Conservation (phyloP, 495 filamentous ascomycete genomes). For the Saxophila tyrrhenica region DNA sequence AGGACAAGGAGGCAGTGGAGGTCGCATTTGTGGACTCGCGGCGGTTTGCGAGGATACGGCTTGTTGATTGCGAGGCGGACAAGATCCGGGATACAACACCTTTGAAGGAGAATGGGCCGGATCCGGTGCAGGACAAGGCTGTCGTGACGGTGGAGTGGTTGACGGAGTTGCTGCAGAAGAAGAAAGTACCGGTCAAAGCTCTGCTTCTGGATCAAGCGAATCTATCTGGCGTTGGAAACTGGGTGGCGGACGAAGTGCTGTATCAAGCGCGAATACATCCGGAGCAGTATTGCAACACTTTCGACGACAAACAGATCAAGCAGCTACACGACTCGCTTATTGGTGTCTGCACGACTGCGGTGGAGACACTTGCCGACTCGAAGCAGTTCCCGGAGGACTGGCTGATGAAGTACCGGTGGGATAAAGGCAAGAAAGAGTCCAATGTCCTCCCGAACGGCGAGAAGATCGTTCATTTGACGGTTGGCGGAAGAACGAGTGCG, state of each 20-base stretch:
- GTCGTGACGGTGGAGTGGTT: conserved; percentile 57
- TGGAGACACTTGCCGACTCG: conserved; percentile 69
- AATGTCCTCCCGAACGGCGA: conserved; percentile 67
- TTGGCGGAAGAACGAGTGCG: conserved; percentile 81
- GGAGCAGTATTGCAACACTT: conserved; percentile 79
- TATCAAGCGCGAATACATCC: conserved; percentile 83
- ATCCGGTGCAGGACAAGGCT: conserved; percentile 76
- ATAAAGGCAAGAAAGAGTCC: conserved; percentile 72
- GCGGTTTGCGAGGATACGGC: conserved; percentile 61
- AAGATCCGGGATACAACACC: conserved; percentile 68
- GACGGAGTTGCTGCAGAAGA: conserved; percentile 51
- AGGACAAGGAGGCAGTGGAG: conserved; percentile 10
- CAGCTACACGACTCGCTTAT: conserved; percentile 61
- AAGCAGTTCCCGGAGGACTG: conserved; percentile 77
- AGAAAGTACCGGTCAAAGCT: conserved; percentile 76
- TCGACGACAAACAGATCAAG: conserved; percentile 58
- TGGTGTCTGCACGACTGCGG: conserved; percentile 66
- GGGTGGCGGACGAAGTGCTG: conserved; percentile 91
- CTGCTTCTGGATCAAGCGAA: conserved; percentile 79
- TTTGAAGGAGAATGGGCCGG: conserved; percentile 81
- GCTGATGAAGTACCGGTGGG: conserved; percentile 87
- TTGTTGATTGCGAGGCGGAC: conserved; percentile 67
- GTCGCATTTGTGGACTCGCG: conserved; percentile 77
- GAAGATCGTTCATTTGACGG: conserved; percentile 69
- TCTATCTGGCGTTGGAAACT: conserved; percentile 90